These are phyloP conservation scores for Dentipellis fragilis DNA, from an alignment of 768 basidiomycete genomes.

Conservation along the genomic window DNA sequence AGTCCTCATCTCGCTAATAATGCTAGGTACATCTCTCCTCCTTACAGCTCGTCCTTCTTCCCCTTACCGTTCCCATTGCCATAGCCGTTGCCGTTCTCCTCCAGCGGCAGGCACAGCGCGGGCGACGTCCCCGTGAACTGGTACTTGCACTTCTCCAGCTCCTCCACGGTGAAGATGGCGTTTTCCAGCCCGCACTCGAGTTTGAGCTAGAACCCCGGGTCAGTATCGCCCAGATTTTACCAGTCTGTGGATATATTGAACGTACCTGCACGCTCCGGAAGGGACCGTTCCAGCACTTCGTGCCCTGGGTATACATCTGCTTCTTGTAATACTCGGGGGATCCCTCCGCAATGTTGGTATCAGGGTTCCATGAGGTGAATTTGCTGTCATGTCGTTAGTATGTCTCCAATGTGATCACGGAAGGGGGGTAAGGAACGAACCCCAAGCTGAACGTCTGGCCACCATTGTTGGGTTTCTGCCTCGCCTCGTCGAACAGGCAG, in stretches of 20 bases:
- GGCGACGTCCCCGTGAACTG: conserved; percentile 78
- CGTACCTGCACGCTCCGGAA: conserved; percentile 72
- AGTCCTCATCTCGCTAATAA: background rate
- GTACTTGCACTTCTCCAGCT: conserved; percentile 96
- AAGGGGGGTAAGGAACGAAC: conserved; percentile 32
- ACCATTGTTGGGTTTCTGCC: conserved; percentile 80
- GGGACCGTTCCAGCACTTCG: conserved; percentile 96
- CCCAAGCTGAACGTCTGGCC: conserved; percentile 72
- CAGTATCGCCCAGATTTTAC: background rate
- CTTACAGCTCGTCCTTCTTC: conserved; percentile 22
- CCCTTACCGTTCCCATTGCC: background rate
- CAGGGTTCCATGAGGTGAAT: conserved; percentile 75
- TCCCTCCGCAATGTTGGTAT: conserved; percentile 44
- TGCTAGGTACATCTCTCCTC: background rate
- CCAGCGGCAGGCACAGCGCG: conserved; percentile 63
- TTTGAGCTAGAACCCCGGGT: conserved; percentile 43
- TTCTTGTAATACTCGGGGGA: conserved; percentile 67
- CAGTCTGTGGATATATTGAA: background rate
- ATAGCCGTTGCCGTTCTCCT: conserved; percentile 24
- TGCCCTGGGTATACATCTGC: conserved; percentile 75
- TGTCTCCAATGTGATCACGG: background rate
- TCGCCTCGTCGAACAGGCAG: conserved; percentile 83
- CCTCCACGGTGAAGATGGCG: conserved; percentile 61
- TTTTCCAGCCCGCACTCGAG: conserved; percentile 85
- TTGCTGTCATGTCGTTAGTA: conserved; percentile 29